A percentile compares a stretch with the other conserved stretches of the same genome.
These are phyloP conservation scores for Eremochloa ophiuroides DNA, from an alignment of 176 grass and related monocot species.

Conservation along the genomic window DNA sequence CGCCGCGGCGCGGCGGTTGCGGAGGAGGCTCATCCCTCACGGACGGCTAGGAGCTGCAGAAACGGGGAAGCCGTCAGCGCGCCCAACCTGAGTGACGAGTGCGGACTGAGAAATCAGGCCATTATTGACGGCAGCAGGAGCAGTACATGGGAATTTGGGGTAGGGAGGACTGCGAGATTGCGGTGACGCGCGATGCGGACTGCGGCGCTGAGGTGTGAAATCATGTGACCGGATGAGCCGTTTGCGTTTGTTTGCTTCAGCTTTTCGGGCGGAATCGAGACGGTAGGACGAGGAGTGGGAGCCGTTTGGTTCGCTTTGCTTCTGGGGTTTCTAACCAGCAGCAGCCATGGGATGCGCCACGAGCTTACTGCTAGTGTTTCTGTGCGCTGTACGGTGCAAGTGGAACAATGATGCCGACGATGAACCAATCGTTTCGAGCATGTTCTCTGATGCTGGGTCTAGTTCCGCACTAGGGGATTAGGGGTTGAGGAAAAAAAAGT, in stretches of 20 bases:
- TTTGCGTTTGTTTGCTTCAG: constrained; percentile 8
- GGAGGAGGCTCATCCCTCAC: constrained; percentile 49
- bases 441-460: neutral
- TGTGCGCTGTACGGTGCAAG: constrained; percentile 13
- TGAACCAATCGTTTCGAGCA: neutral
- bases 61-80: neutral
- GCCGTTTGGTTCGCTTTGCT: constrained; percentile 5
- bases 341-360: neutral
- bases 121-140: neutral
- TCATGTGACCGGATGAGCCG: constrained; percentile 8
- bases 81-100: neutral
- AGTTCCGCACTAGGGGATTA: neutral
- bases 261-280: neutral
- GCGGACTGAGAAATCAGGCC: neutral
- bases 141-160: neutral
- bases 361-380: constrained; percentile 21
- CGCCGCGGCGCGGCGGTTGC: constrained; percentile 49
- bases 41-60: constrained; percentile 23
- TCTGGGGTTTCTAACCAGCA: constrained; percentile 30
- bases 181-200: constrained; percentile 27
- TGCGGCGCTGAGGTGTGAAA: constrained; percentile 22
- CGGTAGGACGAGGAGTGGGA: neutral
- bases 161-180: neutral
- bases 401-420: constrained; percentile 2
- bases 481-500: neutral